These are phyloP conservation scores for Paecilomyces dactylethromorphus DNA, from an alignment of 2,329 filamentous ascomycete genomes.

Conservation along the genomic window DNA sequence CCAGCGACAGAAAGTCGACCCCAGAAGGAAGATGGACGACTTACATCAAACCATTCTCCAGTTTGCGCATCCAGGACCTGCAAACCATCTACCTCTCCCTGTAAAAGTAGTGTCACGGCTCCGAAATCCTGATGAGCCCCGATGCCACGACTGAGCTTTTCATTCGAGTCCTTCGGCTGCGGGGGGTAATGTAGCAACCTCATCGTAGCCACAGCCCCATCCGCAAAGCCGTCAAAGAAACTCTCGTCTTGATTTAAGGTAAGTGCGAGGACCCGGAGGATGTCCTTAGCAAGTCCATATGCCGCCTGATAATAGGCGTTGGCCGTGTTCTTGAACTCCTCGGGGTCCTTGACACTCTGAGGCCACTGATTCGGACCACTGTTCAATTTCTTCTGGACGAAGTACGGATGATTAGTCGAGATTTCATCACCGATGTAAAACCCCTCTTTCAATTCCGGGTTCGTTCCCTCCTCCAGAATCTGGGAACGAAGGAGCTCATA, in stretches of 20 bases:
- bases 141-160: conserved; percentile 22
- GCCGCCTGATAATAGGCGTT: conserved; percentile 37
- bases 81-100: conserved; percentile 19
- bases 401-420: conserved; percentile 30
- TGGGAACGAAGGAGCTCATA: conserved; percentile 39
- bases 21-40: background rate
- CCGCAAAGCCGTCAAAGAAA: conserved; percentile 31
- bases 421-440: conserved; percentile 40
- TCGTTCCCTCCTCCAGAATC: conserved; percentile 35
- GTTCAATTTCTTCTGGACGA: conserved; percentile 31
- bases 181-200: conserved; percentile 38
- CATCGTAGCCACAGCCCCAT: conserved; percentile 34
- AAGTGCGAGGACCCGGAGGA: conserved; percentile 35
- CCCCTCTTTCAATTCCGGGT: conserved; percentile 39
- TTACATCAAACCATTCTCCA: conserved; percentile 15
- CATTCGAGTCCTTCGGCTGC: conserved; percentile 30
- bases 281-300: conserved; percentile 33
- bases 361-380: conserved; percentile 39
- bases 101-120: conserved; percentile 25
- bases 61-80: conserved; percentile 18
- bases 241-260: conserved; percentile 31
- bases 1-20: background rate
- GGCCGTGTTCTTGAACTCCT: conserved; percentile 31
- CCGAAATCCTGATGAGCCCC: conserved; percentile 28
- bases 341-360: conserved; percentile 6